Conservation (phyloP, 768 basidiomycete species). For the Phaffia australis region DNA sequence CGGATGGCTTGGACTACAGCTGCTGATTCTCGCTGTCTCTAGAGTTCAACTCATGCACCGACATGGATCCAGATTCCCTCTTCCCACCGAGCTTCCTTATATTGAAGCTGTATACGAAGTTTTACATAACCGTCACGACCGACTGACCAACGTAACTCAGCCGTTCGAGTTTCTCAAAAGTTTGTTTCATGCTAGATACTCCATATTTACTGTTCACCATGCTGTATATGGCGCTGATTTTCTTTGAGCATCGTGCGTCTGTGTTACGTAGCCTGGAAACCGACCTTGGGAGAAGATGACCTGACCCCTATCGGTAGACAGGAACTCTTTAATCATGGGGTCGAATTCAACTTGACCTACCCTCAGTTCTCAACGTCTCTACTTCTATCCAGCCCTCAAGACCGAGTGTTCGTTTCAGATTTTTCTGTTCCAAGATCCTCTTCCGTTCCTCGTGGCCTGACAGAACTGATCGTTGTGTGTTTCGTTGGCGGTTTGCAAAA, state of each 20-base stretch:
- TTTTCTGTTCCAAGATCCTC: slow-evolving; percentile 24
- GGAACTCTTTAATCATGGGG: slow-evolving; percentile 42
- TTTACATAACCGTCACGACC: slow-evolving; percentile 30
- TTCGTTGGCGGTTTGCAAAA: slow-evolving; percentile 26
- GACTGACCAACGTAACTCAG: slow-evolving; percentile 35
- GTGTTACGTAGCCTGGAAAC: slow-evolving; percentile 24
- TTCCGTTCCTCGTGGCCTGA: neutral
- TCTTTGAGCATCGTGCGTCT: neutral
- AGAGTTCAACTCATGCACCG: slow-evolving; percentile 35
- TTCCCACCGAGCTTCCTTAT: slow-evolving; percentile 35
- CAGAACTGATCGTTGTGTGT: slow-evolving; percentile 12
- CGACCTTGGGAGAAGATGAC: slow-evolving; percentile 37
- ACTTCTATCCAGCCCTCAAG: slow-evolving; percentile 37
- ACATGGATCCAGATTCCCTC: slow-evolving; percentile 42
- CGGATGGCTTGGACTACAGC: no score
- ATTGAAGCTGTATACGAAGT: slow-evolving; percentile 39
- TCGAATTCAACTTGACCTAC: slow-evolving; percentile 37
- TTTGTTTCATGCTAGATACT: slow-evolving; percentile 29
- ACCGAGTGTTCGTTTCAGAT: slow-evolving; percentile 32
- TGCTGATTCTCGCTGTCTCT: neutral
- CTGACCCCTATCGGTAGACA: slow-evolving; percentile 40
- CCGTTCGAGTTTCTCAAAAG: slow-evolving; percentile 40
- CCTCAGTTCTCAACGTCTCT: slow-evolving; percentile 32
- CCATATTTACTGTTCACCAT: neutral
- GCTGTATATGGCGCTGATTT: neutral